Evolutionary conservation across 1,139 yeast species (phyloP), one percentile per base, ranked within the genome.

Genomic region (Yamadazyma sp.): DNA sequence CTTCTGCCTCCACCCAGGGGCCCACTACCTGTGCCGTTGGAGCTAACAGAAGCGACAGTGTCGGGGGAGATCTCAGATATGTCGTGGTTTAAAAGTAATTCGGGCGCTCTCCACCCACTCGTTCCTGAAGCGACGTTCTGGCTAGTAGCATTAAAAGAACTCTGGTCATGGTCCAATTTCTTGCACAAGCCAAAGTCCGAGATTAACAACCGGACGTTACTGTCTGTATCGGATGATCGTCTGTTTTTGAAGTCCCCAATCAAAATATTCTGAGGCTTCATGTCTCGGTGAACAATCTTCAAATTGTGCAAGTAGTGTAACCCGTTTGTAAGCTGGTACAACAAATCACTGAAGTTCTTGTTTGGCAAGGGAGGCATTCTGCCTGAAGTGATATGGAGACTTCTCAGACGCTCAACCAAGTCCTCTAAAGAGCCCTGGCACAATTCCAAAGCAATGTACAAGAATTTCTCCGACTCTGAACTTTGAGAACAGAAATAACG

Each of bases 91-190:
- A 78, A 66, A 30, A 87, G 63, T 26, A 92, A 67, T 56, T 92
- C 99, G 0, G 98, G 98, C 0, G 98, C 97, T 50, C 97, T 76
- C 98, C 98, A 92, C 1, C 99, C 99, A 6, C 92, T 79, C 0
- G 98, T 92, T 2, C 99, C 99, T 51, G 68, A 69, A 0, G 97
- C 96, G 9, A 95, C 95, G 53, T 88, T 85, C 22, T 89, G 89
- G 0, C 92, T 82, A 0, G 96, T 90, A 0, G 97, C 95, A 47
- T 92, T 76, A 59, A 92, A 92, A 6, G 96, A 87, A 1, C 96
- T 86, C 59, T 92, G 97, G 51, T 89, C 97, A 13, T 82, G 80
- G 46, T 92, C 98, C 38, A 92, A 65, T 55, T 86, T 86, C 56
- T 92, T 90, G 60, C 98, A 92, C 18, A 92, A 73, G 0, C 99